Evolutionary conservation across 2,329 filamentous ascomycete genomes (phyloP).

Genomic region (Elsinoe necatrix): DNA sequence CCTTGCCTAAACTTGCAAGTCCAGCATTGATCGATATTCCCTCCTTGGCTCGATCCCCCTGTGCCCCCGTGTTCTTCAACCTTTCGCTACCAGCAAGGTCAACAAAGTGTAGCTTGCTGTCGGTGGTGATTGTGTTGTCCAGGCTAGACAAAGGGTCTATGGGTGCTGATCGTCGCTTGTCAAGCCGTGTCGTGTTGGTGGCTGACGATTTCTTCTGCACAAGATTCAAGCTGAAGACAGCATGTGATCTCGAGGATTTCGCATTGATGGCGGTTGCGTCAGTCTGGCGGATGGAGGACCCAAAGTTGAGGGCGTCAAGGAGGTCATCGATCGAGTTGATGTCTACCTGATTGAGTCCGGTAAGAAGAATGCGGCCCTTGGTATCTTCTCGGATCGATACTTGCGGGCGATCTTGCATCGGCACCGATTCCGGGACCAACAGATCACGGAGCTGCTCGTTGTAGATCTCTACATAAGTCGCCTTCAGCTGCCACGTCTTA

Average conservation of each 20-base stretch:
- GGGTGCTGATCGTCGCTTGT: slow-evolving; percentile 83
- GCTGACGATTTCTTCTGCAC: slow-evolving; percentile 68
- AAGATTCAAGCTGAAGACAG: slow-evolving; percentile 91
- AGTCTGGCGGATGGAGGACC: slow-evolving; percentile 89
- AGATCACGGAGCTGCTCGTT: slow-evolving; percentile 93
- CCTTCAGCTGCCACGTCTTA: slow-evolving; percentile 83
- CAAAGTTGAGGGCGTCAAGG: slow-evolving; percentile 80
- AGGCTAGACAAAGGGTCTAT: slow-evolving; percentile 65
- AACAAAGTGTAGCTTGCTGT: slow-evolving; percentile 98
- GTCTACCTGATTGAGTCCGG: slow-evolving; percentile 76
- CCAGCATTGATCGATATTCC: slow-evolving; percentile 98
- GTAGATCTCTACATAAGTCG: slow-evolving; percentile 74
- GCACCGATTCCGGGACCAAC: slow-evolving; percentile 66
- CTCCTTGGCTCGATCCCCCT: slow-evolving; percentile 87
- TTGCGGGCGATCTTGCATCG: slow-evolving; percentile 58
- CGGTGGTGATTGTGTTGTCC: slow-evolving; percentile 67
- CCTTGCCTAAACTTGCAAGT: slow-evolving; percentile 88
- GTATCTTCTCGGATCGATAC: slow-evolving; percentile 93
- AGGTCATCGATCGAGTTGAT: slow-evolving; percentile 90
- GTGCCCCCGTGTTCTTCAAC: slow-evolving; percentile 92
- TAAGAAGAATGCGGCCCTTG: slow-evolving; percentile 89
- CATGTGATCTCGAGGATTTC: slow-evolving; percentile 93
- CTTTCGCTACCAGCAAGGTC: slow-evolving; percentile 95
- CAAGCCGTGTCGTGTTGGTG: slow-evolving; percentile 40
- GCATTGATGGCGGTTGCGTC: slow-evolving; percentile 96